A percentile compares a stretch with the other conserved stretches of the same genome.
Conservation (phyloP, 768 basidiomycete genomes). For the Crucibulum laeve region DNA sequence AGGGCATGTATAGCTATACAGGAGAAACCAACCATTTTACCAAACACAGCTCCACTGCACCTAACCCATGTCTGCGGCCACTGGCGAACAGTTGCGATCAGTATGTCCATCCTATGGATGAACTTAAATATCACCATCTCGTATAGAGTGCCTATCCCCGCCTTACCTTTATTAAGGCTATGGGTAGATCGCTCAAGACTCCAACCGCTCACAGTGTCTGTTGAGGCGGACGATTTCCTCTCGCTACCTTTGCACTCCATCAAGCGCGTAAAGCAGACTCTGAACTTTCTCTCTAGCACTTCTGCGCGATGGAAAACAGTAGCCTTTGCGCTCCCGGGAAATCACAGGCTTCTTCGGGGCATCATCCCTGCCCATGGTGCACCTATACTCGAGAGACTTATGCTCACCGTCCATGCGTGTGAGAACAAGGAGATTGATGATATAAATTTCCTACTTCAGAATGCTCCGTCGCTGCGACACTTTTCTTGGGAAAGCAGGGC, state of each 20-base stretch:
- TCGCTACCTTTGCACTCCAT: slow-evolving; percentile 4
- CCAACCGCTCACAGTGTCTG: neutral
- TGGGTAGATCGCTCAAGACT: neutral
- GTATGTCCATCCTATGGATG: neutral
- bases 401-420: slow-evolving; percentile 16
- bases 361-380: slow-evolving; percentile 6
- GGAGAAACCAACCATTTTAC: slow-evolving; percentile 5
- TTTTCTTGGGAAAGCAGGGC: slow-evolving; percentile 15
- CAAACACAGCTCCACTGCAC: slow-evolving; percentile 7
- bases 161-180: neutral
- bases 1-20: neutral
- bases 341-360: slow-evolving; percentile 8
- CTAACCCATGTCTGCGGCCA: slow-evolving; percentile 8
- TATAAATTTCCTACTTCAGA: slow-evolving; percentile 10
- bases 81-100: slow-evolving; percentile 8
- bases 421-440: slow-evolving; percentile 9
- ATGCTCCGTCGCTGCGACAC: slow-evolving; percentile 10
- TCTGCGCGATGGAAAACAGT: slow-evolving; percentile 14
- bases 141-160: neutral
- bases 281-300: slow-evolving; percentile 5
- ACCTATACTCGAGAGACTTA: slow-evolving; percentile 11
- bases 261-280: neutral
- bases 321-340: slow-evolving; percentile 14
- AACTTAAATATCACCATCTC: neutral
- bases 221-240: slow-evolving; percentile 3